Evolutionary conservation across 768 basidiomycete species (phyloP).

Genomic region (Tubosaeta sp.): DNA sequence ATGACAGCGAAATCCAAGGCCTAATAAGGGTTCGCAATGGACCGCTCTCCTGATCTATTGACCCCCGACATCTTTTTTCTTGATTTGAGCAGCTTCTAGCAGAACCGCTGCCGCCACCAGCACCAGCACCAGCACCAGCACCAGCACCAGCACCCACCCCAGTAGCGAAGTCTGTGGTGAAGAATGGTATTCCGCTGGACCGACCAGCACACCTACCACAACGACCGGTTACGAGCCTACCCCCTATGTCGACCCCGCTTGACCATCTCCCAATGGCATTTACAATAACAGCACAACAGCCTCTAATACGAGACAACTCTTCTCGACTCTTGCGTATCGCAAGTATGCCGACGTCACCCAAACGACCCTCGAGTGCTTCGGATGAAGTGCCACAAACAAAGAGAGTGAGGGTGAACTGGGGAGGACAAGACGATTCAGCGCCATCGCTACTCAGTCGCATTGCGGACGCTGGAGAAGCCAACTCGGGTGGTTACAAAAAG

Average conservation of each 20-base stretch:
- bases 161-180: slow-evolving; percentile 7
- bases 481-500: slow-evolving; percentile 14
- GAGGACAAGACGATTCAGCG: slow-evolving; percentile 24
- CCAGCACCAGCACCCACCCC: slow-evolving; percentile 12
- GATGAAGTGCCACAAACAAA: slow-evolving; percentile 37
- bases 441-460: slow-evolving; percentile 47
- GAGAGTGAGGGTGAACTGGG: slow-evolving; percentile 23
- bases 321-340: slow-evolving; percentile 2
- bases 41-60: slow-evolving; percentile 35
- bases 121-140: slow-evolving; percentile 8
- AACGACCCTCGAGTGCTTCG: slow-evolving; percentile 22
- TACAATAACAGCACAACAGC: slow-evolving; percentile 5
- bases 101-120: slow-evolving; percentile 18
- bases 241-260: slow-evolving; percentile 11
- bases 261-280: slow-evolving; percentile 11
- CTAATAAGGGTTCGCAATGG: slow-evolving; percentile 58
- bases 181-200: slow-evolving; percentile 13
- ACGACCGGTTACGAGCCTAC: slow-evolving; percentile 12
- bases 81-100: slow-evolving; percentile 43
- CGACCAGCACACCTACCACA: slow-evolving; percentile 28
- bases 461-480: slow-evolving; percentile 21
- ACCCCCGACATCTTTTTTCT: slow-evolving; percentile 38
- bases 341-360: slow-evolving; percentile 17
- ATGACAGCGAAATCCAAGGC: slow-evolving; percentile 32
- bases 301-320: slow-evolving; percentile 12